phyloP scores from a whole-genome alignment of 176 grass and related monocot genomes.

The Carex littledalei region DNA sequence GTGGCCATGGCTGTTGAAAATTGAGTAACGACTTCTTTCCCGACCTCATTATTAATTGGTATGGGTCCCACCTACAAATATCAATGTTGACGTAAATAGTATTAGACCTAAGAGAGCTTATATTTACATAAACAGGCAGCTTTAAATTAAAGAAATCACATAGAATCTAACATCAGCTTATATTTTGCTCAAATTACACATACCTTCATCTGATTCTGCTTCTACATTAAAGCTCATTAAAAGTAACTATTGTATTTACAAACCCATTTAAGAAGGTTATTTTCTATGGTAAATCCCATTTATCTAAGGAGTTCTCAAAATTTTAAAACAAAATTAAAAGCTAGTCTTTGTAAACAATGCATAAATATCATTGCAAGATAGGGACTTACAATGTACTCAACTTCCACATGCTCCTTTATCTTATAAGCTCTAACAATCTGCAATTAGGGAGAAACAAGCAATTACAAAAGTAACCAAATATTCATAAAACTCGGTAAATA shows the following conservation, averaged over 20 bases:
- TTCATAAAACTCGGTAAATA: not conserved
- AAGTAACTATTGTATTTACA: not conserved
- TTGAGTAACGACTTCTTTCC: conserved; percentile 39
- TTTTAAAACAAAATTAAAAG: not conserved
- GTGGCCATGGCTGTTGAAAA: conserved; percentile 26
- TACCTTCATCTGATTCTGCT: not conserved
- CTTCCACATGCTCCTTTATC: conserved; percentile 39
- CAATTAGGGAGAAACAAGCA: conserved; percentile 12
- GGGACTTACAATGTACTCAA: conserved; percentile 37
- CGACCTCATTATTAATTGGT: conserved; percentile 33
- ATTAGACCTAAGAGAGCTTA: not conserved
- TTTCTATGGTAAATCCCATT: not conserved
- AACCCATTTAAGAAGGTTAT: not conserved
- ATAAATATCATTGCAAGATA: not conserved
- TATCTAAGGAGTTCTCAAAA: not conserved
- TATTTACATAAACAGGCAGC: not conserved
- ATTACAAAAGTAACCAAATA: not conserved
- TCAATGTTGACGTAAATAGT: not conserved
- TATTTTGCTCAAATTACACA: not conserved
- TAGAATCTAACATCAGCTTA: not conserved
- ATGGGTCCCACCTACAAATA: conserved; percentile 31
- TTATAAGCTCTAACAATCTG: conserved; percentile 36
- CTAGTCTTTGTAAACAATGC: not conserved
- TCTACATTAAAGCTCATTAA: not conserved
- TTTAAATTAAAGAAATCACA: not conserved